Evolutionary conservation across 2,329 filamentous ascomycete genomes (phyloP).

Genomic region (Onygenales sp.): DNA sequence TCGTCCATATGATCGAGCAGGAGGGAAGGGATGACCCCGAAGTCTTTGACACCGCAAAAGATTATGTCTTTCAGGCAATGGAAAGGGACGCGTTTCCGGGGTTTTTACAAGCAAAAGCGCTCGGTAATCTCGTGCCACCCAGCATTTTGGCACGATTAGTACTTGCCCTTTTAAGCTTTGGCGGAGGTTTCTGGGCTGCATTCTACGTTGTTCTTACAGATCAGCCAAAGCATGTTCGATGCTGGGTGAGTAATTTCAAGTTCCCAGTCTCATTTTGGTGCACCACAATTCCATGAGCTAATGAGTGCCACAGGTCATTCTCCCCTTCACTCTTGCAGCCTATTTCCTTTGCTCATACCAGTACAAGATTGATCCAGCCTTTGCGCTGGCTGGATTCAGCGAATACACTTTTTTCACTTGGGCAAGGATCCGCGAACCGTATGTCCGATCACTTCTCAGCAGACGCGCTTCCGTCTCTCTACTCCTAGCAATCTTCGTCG

Average conservation of each 20-base stretch:
- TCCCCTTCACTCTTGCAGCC: slow-evolving; percentile 84
- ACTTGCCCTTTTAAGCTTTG: slow-evolving; percentile 74
- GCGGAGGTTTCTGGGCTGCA: slow-evolving; percentile 85
- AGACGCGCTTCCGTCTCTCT: slow-evolving; percentile 78
- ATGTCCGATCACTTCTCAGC: slow-evolving; percentile 73
- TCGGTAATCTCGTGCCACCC: slow-evolving; percentile 89
- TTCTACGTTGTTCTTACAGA: slow-evolving; percentile 91
- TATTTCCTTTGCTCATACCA: slow-evolving; percentile 88
- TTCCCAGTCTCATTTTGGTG: neutral
- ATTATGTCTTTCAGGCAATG: slow-evolving; percentile 99
- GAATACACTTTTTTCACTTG: slow-evolving; percentile 97
- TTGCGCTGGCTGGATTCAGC: slow-evolving; percentile 81
- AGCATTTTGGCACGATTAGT: slow-evolving; percentile 81
- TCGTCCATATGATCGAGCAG: slow-evolving; percentile 81
- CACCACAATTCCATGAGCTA: slow-evolving; percentile 8
- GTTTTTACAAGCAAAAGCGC: slow-evolving; percentile 86
- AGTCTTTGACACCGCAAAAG: slow-evolving; percentile 93
- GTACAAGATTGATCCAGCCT: slow-evolving; percentile 85
- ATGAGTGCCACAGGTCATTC: slow-evolving; percentile 49
- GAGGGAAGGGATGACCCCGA: slow-evolving; percentile 90
- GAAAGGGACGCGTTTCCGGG: slow-evolving; percentile 98
- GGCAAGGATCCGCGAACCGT: slow-evolving; percentile 78
- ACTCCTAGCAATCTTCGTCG: slow-evolving; percentile 62
- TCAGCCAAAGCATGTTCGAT: slow-evolving; percentile 60
- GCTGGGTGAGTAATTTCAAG: slow-evolving; percentile 59